Percentiles rank a stretch among this genome's conserved stretches.
These are phyloP conservation scores for Astrephomene gubernaculifera DNA, from an alignment of 139 green algal genomes.

Conservation along the genomic window DNA sequence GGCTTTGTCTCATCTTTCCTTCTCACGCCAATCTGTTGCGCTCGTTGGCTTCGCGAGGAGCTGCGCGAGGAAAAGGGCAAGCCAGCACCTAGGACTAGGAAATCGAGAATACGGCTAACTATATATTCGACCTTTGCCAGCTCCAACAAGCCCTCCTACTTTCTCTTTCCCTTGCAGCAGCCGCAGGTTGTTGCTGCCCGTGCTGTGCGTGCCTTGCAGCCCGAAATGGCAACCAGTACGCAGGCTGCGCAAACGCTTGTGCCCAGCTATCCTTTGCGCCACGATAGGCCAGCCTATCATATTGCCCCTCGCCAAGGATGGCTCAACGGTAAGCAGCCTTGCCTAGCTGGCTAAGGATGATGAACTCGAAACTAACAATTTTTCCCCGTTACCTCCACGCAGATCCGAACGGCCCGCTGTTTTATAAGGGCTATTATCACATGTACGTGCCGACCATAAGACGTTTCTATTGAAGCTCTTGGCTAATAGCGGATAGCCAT, in stretches of 20 bases:
- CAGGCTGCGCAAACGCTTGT: neutral
- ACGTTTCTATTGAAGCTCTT: too few relatives aligned
- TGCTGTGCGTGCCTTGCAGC: neutral
- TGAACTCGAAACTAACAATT: neutral
- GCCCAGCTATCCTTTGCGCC: neutral
- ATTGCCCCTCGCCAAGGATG: slow-evolving; percentile 5
- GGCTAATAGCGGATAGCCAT: too few relatives aligned
- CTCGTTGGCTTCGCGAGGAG: neutral
- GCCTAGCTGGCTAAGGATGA: too few relatives aligned
- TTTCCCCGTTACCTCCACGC: neutral
- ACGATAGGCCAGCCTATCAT: slow-evolving; percentile 11
- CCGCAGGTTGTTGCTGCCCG: neutral
- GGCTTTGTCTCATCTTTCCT: neutral
- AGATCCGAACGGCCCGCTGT: slow-evolving; percentile 52
- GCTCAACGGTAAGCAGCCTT: slow-evolving; percentile 31
- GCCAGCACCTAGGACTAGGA: too few relatives aligned
- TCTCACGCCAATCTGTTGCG: neutral
- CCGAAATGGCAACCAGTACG: neutral
- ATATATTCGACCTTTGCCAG: too few relatives aligned
- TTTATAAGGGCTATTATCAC: slow-evolving; percentile 71
- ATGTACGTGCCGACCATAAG: slow-evolving; percentile 54
- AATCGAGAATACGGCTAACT: too few relatives aligned
- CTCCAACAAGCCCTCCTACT: neutral
- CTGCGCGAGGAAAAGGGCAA: too few relatives aligned
- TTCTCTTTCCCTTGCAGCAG: neutral